Conservation (phyloP, 2,329 filamentous ascomycete genomes). For the Endoconidiophora polonica region DNA sequence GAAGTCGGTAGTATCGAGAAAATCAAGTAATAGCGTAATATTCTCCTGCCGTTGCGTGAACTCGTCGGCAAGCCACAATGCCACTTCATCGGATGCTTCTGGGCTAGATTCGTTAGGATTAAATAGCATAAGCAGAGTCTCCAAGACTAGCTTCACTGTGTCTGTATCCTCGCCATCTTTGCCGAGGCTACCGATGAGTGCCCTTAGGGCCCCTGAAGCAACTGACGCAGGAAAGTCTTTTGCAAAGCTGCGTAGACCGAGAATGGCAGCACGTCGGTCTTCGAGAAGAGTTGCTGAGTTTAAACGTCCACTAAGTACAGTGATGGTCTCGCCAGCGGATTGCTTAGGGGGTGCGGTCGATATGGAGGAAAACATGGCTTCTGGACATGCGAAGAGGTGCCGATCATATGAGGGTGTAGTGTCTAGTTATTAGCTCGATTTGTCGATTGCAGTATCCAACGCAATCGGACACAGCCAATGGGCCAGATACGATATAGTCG, state of each 20-base stretch:
- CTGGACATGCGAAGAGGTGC: constrained; percentile 28
- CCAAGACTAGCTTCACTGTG: constrained; percentile 84
- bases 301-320: constrained; percentile 70
- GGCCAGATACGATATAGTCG: neutral
- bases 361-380: constrained; percentile 30
- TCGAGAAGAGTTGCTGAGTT: constrained; percentile 82
- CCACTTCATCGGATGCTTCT: constrained; percentile 91
- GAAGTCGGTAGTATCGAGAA: constrained; percentile 75
- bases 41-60: constrained; percentile 98
- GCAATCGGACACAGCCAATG: neutral
- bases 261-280: constrained; percentile 81
- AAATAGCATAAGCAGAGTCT: constrained; percentile 91
- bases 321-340: constrained; percentile 88
- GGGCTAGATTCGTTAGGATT: constrained; percentile 53
- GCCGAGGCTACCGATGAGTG: constrained; percentile 67
- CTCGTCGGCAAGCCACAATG: constrained; percentile 89
- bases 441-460: no score
- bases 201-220: constrained; percentile 77
- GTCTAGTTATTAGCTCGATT: no score
- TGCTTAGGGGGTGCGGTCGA: constrained; percentile 75
- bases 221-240: constrained; percentile 95
- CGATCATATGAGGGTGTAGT: neutral
- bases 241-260: constrained; percentile 85
- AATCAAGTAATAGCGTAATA: constrained; percentile 74
- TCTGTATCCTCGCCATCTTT: constrained; percentile 91